phyloP scores from a whole-genome alignment of 148 eudicot genomes.

The Pharnaceum exiguum region DNA sequence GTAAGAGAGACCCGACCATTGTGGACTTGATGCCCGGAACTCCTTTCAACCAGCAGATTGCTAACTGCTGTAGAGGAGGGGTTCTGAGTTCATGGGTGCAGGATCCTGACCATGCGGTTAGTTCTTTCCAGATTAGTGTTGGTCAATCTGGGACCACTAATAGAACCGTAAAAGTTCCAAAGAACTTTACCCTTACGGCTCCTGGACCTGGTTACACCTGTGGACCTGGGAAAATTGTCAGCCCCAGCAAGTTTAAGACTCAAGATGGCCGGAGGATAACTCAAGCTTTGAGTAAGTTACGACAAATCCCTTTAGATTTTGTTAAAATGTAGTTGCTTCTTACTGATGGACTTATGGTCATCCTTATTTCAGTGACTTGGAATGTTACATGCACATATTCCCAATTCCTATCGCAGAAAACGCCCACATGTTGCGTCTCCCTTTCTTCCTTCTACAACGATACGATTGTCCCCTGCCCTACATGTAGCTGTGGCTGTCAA shows the following conservation, averaged over 20 bases:
- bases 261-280: constrained; percentile 51
- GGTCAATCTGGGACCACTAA: constrained; percentile 57
- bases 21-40: constrained; percentile 60
- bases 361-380: constrained; percentile 23
- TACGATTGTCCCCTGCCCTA: constrained; percentile 41
- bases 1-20: constrained; percentile 48
- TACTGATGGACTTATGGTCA: background rate
- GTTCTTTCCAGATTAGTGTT: constrained; percentile 55
- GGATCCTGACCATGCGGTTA: constrained; percentile 36
- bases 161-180: constrained; percentile 52
- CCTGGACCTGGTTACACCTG: constrained; percentile 74
- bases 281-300: constrained; percentile 60
- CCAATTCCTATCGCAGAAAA: constrained; percentile 37
- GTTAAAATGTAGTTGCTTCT: background rate
- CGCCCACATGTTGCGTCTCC: constrained; percentile 52
- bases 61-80: constrained; percentile 67
- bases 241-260: constrained; percentile 31
- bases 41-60: constrained; percentile 49
- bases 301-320: background rate
- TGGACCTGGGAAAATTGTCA: constrained; percentile 45
- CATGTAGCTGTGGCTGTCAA: constrained; percentile 50
- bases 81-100: constrained; percentile 57
- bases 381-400: constrained; percentile 54
- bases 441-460: constrained; percentile 51
- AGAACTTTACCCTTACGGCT: constrained; percentile 48